Evolutionary conservation across 2,329 filamentous ascomycete genomes (phyloP).

Genomic region (Beauveria pseudobassiana): DNA sequence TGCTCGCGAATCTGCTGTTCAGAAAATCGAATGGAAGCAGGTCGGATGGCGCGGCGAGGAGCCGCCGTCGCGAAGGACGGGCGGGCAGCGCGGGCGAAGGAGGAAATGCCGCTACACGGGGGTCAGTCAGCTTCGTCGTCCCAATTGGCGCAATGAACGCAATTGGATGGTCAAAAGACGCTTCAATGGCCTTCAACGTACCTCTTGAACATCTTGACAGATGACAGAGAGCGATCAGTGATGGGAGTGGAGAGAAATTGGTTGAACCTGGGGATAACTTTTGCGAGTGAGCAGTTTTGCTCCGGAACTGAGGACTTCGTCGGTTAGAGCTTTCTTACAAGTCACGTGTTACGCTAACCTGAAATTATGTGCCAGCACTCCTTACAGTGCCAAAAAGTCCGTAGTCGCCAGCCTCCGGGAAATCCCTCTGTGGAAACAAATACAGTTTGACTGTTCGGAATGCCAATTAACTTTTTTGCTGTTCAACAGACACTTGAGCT

Average conservation of each 20-base stretch:
- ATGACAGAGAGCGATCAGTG: constrained; percentile 58
- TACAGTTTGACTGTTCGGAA: neutral
- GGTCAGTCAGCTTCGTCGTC: constrained; percentile 19
- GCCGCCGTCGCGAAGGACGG: constrained; percentile 51
- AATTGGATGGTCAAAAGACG: constrained; percentile 19
- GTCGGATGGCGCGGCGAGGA: constrained; percentile 50
- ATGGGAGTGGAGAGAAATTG: constrained; percentile 52
- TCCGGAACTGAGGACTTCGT: constrained; percentile 34
- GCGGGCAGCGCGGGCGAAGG: constrained; percentile 55
- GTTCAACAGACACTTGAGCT: neutral
- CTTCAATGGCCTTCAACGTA: constrained; percentile 39
- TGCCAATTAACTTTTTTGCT: neutral
- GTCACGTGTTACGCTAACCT: constrained; percentile 28
- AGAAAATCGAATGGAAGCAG: constrained; percentile 47
- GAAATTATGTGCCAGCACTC: constrained; percentile 9
- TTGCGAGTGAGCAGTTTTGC: constrained; percentile 43
- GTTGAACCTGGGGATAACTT: constrained; percentile 41
- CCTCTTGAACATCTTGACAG: constrained; percentile 78
- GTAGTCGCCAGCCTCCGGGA: constrained; percentile 1
- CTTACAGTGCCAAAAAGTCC: constrained; percentile 9
- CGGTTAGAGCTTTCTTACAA: constrained; percentile 35
- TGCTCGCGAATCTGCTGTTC: constrained; percentile 53
- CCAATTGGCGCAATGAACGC: constrained; percentile 35
- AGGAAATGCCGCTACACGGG: constrained; percentile 55
- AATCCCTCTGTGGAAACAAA: neutral